phyloP scores from a whole-genome alignment of 805 yeast species.

The Yueomyces sinensis region DNA sequence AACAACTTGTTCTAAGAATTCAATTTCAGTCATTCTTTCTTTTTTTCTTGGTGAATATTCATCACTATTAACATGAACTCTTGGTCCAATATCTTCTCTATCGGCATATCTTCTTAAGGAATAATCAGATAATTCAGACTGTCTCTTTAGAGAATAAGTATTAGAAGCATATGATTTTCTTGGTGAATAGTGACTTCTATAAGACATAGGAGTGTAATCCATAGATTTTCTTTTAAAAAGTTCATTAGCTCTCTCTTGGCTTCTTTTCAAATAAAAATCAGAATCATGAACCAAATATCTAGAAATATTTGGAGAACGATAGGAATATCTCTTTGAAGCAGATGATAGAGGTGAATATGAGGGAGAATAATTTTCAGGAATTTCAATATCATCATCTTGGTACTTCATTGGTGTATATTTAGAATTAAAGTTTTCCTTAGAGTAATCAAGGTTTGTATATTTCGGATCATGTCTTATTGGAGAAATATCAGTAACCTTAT shows the following conservation, averaged over 20 bases:
- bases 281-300: slow-evolving; percentile 17
- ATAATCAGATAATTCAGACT: no score
- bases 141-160: no score
- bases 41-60: slow-evolving; percentile 20
- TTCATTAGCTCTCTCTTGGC: slow-evolving; percentile 15
- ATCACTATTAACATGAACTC: no score
- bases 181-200: no score
- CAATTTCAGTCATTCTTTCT: slow-evolving; percentile 19
- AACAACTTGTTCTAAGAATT: slow-evolving; percentile 25
- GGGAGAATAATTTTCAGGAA: neutral
- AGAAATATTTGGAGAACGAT: slow-evolving; percentile 23
- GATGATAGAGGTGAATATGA: neutral
- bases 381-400: neutral
- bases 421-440: no score
- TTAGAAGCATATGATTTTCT: neutral
- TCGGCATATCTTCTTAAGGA: neutral
- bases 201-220: slow-evolving; percentile 10
- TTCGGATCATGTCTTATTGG: no score
- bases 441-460: no score
- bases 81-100: neutral
- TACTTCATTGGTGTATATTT: slow-evolving; percentile 1
- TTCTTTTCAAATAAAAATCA: slow-evolving; percentile 18
- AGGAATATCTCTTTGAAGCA: slow-evolving; percentile 9
- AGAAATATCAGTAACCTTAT: no score
- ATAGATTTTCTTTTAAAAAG: slow-evolving; percentile 12